A percentile compares a stretch with the other conserved stretches of the same genome.
phyloP scores from a whole-genome alignment of 352 stramenopile genomes.

The Hyaloperonospora arabidopsidis region DNA sequence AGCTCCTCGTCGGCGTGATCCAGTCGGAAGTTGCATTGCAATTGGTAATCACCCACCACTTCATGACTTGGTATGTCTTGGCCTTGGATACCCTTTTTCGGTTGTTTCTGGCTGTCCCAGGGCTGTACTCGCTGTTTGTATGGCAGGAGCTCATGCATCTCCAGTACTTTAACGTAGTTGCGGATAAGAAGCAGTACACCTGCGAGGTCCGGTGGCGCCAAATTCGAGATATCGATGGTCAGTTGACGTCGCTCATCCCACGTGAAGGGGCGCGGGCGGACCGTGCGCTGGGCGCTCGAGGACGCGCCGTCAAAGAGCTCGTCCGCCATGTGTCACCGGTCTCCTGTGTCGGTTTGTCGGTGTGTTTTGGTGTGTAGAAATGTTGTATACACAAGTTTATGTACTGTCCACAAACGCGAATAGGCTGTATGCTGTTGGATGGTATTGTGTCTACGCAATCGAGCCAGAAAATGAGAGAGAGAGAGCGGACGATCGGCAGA shows the following conservation, averaged over 20 bases:
- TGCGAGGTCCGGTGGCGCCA: constrained; percentile 56
- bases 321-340: constrained; percentile 15
- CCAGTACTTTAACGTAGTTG: constrained; percentile 27
- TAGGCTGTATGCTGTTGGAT: background rate
- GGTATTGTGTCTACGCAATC: constrained; percentile 10
- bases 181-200: constrained; percentile 60
- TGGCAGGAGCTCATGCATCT: constrained; percentile 26
- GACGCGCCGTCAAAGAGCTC: constrained; percentile 25
- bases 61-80: constrained; percentile 5
- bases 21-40: constrained; percentile 58
- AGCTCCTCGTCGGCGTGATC: constrained; percentile 47
- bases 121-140: constrained; percentile 20
- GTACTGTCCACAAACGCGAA: background rate
- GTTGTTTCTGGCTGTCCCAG: constrained; percentile 15
- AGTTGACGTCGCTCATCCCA: constrained; percentile 70
- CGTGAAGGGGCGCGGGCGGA: constrained; percentile 25
- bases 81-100: background rate
- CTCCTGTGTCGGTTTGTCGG: background rate
- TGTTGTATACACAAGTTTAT: background rate
- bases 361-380: too few relatives aligned
- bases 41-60: constrained; percentile 24
- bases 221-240: constrained; percentile 54
- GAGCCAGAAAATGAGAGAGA: constrained; percentile 17
- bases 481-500: background rate
- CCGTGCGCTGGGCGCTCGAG: constrained; percentile 12